Conservation (phyloP, 1,284 basidiomycete species). For the Microbotryomycetes sp. region DNA sequence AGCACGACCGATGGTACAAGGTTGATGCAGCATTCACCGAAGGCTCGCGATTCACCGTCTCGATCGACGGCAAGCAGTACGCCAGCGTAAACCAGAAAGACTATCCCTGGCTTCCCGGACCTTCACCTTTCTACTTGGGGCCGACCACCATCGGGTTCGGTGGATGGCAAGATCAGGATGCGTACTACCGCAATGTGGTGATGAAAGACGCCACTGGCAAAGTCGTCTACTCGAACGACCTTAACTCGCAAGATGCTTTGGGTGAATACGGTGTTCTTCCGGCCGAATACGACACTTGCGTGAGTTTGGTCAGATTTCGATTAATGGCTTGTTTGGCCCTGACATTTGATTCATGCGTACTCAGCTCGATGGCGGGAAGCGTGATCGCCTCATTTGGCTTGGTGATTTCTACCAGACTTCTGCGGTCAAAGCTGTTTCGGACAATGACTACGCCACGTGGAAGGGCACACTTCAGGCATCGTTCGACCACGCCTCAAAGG, state of each 20-base stretch:
- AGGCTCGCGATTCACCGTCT: constrained; percentile 12
- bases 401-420: constrained; percentile 8
- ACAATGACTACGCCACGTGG: constrained; percentile 5
- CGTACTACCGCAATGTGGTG: constrained; percentile 11
- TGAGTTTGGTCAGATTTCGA: too few species aligned
- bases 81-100: constrained; percentile 6
- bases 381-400: constrained; percentile 12
- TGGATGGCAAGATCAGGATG: constrained; percentile 12
- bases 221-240: constrained; percentile 5
- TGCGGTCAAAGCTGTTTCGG: neutral
- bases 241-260: constrained; percentile 6
- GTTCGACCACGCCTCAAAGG: neutral
- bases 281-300: neutral
- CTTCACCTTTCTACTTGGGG: too few species aligned
- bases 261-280: constrained; percentile 2
- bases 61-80: constrained; percentile 9
- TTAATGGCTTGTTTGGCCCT: too few species aligned
- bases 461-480: constrained; percentile 2
- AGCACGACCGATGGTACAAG: too few species aligned
- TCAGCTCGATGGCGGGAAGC: constrained; percentile 11
- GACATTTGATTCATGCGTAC: too few species aligned
- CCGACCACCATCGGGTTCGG: constrained; percentile 13
- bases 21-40: too few species aligned
- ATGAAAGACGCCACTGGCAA: neutral
- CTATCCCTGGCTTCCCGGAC: too few species aligned